Percentiles rank a stretch among this genome's conserved stretches.
phyloP scores from a whole-genome alignment of 1,284 basidiomycete species.

The Sanghuangporus sanghuang region DNA sequence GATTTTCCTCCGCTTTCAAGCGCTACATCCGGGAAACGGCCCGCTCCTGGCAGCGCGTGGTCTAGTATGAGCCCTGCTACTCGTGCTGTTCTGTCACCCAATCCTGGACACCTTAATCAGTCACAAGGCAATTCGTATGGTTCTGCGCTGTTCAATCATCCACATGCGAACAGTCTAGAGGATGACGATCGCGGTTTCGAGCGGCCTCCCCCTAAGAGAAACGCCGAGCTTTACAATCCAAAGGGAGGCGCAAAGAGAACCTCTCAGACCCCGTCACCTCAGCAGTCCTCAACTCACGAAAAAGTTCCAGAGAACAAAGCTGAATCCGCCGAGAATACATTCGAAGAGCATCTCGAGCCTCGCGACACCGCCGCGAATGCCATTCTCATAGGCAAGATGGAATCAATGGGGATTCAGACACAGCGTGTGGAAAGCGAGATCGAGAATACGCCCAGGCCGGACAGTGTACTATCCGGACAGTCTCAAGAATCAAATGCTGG shows the following conservation, averaged over 20 bases:
- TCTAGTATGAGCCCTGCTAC: conserved; percentile 46
- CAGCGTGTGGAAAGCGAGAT: neutral
- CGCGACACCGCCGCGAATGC: conserved; percentile 28
- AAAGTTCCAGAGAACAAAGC: neutral
- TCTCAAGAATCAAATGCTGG: neutral
- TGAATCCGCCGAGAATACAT: neutral
- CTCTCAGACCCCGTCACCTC: conserved; percentile 2
- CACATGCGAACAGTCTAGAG: conserved; percentile 32
- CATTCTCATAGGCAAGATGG: conserved; percentile 32
- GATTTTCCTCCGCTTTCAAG: conserved; percentile 69
- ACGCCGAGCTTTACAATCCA: conserved; percentile 51
- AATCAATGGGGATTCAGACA: conserved; percentile 24
- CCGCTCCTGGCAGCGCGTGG: conserved; percentile 59
- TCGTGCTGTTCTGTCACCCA: conserved; percentile 48
- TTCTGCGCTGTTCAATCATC: conserved; percentile 15
- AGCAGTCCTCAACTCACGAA: neutral
- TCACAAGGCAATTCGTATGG: conserved; percentile 9
- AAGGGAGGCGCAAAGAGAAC: conserved; percentile 29
- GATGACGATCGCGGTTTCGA: conserved; percentile 48
- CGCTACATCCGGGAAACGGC: conserved; percentile 43
- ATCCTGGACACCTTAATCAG: conserved; percentile 17
- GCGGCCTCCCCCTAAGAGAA: conserved; percentile 42
- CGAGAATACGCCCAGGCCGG: conserved; percentile 1
- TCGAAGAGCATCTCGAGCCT: conserved; percentile 22
- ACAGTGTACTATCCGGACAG: neutral